phyloP scores from a whole-genome alignment of 2,329 filamentous ascomycete genomes.

The Endoconidiophora laricicola region DNA sequence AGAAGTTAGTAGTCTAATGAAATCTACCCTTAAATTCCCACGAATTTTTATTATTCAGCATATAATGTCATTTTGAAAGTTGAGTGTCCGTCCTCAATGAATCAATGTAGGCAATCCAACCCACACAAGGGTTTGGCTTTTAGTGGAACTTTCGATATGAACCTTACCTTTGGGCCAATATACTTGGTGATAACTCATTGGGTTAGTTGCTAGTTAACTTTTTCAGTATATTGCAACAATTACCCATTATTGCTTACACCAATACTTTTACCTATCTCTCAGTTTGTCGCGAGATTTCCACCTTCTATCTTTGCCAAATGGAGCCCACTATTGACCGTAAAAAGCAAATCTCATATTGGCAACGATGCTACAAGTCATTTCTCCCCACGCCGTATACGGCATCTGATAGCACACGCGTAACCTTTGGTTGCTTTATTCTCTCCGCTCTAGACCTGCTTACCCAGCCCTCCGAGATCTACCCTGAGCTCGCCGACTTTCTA shows the following conservation, averaged over 20 bases:
- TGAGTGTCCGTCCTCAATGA: too few species aligned
- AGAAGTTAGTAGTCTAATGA: not conserved
- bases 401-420: constrained; percentile 82
- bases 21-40: not conserved
- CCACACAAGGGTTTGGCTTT: too few species aligned
- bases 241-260: too few species aligned
- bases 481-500: constrained; percentile 28
- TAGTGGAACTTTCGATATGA: too few species aligned
- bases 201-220: too few species aligned
- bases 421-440: constrained; percentile 76
- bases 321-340: constrained; percentile 32
- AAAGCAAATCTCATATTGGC: constrained; percentile 79
- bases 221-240: too few species aligned
- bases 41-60: too few species aligned
- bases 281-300: not conserved
- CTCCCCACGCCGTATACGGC: constrained; percentile 72
- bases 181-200: too few species aligned
- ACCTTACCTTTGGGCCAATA: too few species aligned
- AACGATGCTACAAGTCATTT: constrained; percentile 65
- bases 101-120: too few species aligned
- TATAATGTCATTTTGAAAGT: too few species aligned
- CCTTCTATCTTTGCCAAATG: constrained; percentile 4
- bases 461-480: constrained; percentile 31
- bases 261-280: too few species aligned
- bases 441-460: constrained; percentile 70